Conservation (phyloP, 352 stramenopile species). For the Globisporangium rhizosaccharum region DNA sequence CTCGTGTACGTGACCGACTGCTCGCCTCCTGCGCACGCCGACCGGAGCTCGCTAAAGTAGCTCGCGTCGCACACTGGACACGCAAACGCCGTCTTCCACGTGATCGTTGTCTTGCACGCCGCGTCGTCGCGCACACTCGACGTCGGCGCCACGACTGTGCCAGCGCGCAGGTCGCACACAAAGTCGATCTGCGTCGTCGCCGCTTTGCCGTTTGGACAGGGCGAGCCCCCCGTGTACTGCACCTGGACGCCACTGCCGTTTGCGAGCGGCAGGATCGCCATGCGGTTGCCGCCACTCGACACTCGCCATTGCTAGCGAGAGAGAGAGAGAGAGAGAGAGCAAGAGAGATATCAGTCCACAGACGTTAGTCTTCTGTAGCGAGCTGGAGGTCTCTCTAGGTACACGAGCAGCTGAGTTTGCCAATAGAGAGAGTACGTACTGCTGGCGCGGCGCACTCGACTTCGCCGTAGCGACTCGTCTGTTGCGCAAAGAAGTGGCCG, state of each 20-base stretch:
- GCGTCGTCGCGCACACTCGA: conserved; percentile 33
- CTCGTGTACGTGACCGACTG: conserved; percentile 57
- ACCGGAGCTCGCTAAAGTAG: conserved; percentile 62
- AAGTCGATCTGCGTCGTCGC: conserved; percentile 60
- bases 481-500: conserved; percentile 59
- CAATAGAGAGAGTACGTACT: conserved; percentile 20
- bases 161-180: conserved; percentile 61
- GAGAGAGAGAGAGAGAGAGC: not conserved
- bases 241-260: conserved; percentile 61
- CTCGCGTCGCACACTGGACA: conserved; percentile 58
- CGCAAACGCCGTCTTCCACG: conserved; percentile 65
- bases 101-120: conserved; percentile 48
- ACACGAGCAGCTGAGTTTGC: not conserved
- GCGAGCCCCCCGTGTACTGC: conserved; percentile 42
- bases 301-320: conserved; percentile 60
- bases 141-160: conserved; percentile 34
- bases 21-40: conserved; percentile 46
- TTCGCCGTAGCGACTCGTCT: conserved; percentile 57
- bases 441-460: conserved; percentile 67
- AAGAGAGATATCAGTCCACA: not conserved
- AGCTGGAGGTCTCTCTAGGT: not conserved
- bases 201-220: conserved; percentile 38
- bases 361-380: not conserved
- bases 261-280: conserved; percentile 48
- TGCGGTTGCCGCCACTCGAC: conserved; percentile 50